These are phyloP conservation scores for Ascochyta viciae-villosae DNA, from an alignment of 2,329 filamentous ascomycete genomes.

Conservation along the genomic window DNA sequence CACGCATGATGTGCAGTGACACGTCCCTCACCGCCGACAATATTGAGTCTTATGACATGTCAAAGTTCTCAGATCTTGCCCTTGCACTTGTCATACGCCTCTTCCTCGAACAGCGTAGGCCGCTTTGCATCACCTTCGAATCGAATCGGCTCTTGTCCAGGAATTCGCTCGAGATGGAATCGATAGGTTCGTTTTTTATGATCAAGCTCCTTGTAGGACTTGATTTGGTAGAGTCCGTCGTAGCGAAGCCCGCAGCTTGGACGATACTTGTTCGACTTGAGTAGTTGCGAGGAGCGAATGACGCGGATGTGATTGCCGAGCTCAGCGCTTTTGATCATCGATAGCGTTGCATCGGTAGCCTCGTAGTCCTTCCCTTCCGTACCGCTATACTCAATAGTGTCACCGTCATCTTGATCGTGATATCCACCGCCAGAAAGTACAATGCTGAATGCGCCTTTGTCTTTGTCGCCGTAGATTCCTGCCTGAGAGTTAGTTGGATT, in stretches of 20 bases:
- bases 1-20: too few species aligned
- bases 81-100: conserved; percentile 31
- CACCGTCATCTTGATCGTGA: conserved; percentile 58
- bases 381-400: conserved; percentile 60
- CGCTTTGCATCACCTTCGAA: conserved; percentile 52
- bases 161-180: conserved; percentile 56
- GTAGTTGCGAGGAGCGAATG: conserved; percentile 55
- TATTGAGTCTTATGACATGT: not conserved
- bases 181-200: conserved; percentile 51
- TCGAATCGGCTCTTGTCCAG: conserved; percentile 58
- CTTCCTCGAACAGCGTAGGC: conserved; percentile 46
- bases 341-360: conserved; percentile 50
- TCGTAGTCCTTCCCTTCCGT: conserved; percentile 51
- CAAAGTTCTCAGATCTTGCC: conserved; percentile 3
- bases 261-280: conserved; percentile 48
- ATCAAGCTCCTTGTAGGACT: conserved; percentile 50
- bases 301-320: conserved; percentile 56
- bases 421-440: conserved; percentile 60
- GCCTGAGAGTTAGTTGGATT: not conserved
- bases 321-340: conserved; percentile 52
- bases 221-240: conserved; percentile 63
- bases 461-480: conserved; percentile 57
- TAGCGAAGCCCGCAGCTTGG: conserved; percentile 62
- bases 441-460: conserved; percentile 61
- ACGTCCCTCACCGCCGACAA: not conserved